These are phyloP conservation scores for Singerocomus inundabilis DNA, from an alignment of 1,284 basidiomycete genomes.

Conservation along the genomic window DNA sequence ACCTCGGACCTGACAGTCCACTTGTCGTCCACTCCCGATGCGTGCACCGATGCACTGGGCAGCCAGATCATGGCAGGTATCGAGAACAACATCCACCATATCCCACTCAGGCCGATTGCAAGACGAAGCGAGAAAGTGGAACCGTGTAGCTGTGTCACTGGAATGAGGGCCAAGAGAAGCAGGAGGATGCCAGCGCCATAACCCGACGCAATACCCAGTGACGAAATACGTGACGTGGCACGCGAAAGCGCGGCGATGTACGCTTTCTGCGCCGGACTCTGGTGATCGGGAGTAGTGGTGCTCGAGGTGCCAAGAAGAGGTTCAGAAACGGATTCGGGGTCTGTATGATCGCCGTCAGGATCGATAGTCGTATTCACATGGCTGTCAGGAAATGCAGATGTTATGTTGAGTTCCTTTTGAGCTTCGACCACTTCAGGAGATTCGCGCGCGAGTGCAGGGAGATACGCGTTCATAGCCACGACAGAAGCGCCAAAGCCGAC, in stretches of 20 bases:
- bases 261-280: conserved; percentile 14
- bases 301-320: conserved; percentile 30
- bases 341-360: conserved; percentile 11
- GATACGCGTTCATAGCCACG: conserved; percentile 88
- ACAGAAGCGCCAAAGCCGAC: conserved; percentile 80
- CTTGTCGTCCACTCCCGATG: conserved; percentile 16
- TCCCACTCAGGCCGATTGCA: conserved; percentile 76
- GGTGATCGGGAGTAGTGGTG: background rate
- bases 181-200: conserved; percentile 76
- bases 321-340: conserved; percentile 15
- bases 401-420: conserved; percentile 36
- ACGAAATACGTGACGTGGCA: conserved; percentile 77
- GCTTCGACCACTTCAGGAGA: conserved; percentile 59
- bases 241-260: conserved; percentile 61
- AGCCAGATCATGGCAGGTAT: conserved; percentile 75
- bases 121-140: conserved; percentile 74
- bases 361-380: conserved; percentile 28
- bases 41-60: conserved; percentile 37
- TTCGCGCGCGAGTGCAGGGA: conserved; percentile 72
- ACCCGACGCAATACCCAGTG: conserved; percentile 80
- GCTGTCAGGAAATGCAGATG: conserved; percentile 1
- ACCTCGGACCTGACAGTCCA: conserved; percentile 57
- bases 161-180: conserved; percentile 68
- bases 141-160: conserved; percentile 64
- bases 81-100: conserved; percentile 84